Conservation (phyloP, 331 rosid species). For the Telfairia occidentalis region DNA sequence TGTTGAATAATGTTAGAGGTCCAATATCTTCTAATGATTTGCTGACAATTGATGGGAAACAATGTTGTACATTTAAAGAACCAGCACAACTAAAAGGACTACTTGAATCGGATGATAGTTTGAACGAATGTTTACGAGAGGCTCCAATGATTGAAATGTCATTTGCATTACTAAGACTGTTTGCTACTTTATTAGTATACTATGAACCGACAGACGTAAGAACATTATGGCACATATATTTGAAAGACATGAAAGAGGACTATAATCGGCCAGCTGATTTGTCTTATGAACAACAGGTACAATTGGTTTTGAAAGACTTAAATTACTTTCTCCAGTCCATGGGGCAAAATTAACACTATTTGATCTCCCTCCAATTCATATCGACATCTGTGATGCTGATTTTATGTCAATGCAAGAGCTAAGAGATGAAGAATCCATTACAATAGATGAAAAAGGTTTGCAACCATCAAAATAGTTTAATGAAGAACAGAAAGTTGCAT, state of each 20-base stretch:
- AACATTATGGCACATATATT: not conserved
- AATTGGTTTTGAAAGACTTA: too few relatives aligned
- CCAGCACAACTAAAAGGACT: not conserved
- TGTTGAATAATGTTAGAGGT: not conserved
- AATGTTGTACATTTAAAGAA: not conserved
- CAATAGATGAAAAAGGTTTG: too few relatives aligned
- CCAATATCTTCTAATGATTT: not conserved
- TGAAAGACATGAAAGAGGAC: too few relatives aligned
- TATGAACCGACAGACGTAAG: not conserved
- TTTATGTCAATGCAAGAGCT: too few relatives aligned
- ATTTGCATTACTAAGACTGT: too few relatives aligned
- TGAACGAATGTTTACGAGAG: not conserved
- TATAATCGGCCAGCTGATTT: too few relatives aligned
- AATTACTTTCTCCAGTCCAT: not conserved
- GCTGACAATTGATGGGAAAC: not conserved
- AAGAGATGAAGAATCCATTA: too few relatives aligned
- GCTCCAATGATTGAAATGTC: not conserved
- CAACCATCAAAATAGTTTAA: not conserved
- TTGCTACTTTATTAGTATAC: not conserved
- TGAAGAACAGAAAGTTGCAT: too few relatives aligned
- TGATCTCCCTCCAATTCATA: too few relatives aligned
- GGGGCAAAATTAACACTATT: not conserved
- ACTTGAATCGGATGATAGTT: not conserved
- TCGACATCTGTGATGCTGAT: too few relatives aligned
- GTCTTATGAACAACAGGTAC: too few relatives aligned